Evolutionary conservation across 2,329 filamentous ascomycete genomes (phyloP), one percentile per base, ranked within the genome.

Genomic region (Massarina eburnea): DNA sequence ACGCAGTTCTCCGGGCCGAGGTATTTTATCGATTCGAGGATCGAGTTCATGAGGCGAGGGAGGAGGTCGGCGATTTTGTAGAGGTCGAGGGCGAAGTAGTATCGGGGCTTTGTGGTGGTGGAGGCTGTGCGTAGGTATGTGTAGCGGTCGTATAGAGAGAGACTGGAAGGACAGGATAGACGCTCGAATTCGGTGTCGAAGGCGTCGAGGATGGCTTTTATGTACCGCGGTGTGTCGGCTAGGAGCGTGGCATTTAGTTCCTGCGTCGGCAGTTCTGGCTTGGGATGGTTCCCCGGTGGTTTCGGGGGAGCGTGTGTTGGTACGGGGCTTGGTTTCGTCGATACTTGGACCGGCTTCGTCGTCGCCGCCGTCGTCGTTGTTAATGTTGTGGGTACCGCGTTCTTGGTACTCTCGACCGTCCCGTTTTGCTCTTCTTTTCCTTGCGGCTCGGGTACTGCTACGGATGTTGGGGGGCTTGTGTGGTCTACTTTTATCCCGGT

Each of bases 71-170:
- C 54, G 41, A 71, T 70, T 45, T 82, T 60, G 26, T 75, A 71
- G 12, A 83, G 59, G 51, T 83, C 71, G 21, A 83, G 65, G 0
- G 79, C 78, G 47, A 83, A 80, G 59, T 78, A 78, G 26, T 49
- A 58, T 35, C 26, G 49, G 6, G 57, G 54, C 6, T 35, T 39
- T 21, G 20, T 14, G n/a, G 27, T 14, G 12, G 7, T n/a, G 8
- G 27, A 14, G 18, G 44, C 6, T 15, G 19, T 19, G 15, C 21
- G 32, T 1, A 46, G 44, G 44, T 46, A 41, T 4, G 32, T 18
- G 15, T 46, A 46, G 8, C 44, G 43, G 14, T 41, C 22, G 14
- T 22, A 34, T 20, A 35, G 19, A 7, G 29, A n/a, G n/a, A 34
- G 9, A 4, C 35, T 36, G 21, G 24, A 20, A 14, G 43, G 38